These are phyloP conservation scores for Starmera stellimalicola DNA, from an alignment of 1,139 yeast species.

Conservation along the genomic window DNA sequence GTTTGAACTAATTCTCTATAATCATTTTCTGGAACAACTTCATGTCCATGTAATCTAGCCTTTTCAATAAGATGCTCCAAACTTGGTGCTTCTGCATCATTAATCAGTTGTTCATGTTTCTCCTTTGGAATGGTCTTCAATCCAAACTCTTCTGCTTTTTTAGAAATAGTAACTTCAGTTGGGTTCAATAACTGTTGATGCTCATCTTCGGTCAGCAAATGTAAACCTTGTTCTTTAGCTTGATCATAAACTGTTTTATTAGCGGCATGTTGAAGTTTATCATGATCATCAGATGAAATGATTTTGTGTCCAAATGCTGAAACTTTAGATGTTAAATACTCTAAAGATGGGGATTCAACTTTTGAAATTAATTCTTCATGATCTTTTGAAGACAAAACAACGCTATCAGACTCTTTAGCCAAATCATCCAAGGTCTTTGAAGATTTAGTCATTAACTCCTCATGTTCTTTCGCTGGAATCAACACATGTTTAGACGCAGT, in stretches of 20 bases:
- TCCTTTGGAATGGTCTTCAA: conserved; percentile 24
- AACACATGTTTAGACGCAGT: conserved; percentile 19
- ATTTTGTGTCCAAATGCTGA: conserved; percentile 4
- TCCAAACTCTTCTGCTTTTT: conserved; percentile 18
- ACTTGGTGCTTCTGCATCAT: conserved; percentile 16
- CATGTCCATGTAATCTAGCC: conserved; percentile 18
- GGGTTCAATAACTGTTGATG: conserved; percentile 5
- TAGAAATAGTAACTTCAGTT: conserved; percentile 3
- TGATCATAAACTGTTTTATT: conserved; percentile 9
- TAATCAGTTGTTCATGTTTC: conserved; percentile 16
- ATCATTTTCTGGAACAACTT: conserved; percentile 18
- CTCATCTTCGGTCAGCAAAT: conserved; percentile 5
- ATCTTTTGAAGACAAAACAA: conserved; percentile 12
- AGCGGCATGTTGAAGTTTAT: conserved; percentile 14
- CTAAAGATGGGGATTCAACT: conserved; percentile 13
- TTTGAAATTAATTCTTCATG: conserved; percentile 6
- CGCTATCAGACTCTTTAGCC: conserved; percentile 6
- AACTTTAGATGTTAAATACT: conserved; percentile 18
- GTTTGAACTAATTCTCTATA: conserved; percentile 16
- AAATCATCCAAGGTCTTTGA: conserved; percentile 7
- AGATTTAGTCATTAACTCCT: conserved; percentile 9
- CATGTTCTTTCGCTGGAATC: conserved; percentile 18
- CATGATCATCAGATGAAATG: conserved; percentile 8
- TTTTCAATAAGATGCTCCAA: conserved; percentile 20
- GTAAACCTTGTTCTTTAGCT: conserved; percentile 1